Base-by-base conservation (phyloP, 2,329 filamentous ascomycete species). In the Aspergillus phoenicis region DNA sequence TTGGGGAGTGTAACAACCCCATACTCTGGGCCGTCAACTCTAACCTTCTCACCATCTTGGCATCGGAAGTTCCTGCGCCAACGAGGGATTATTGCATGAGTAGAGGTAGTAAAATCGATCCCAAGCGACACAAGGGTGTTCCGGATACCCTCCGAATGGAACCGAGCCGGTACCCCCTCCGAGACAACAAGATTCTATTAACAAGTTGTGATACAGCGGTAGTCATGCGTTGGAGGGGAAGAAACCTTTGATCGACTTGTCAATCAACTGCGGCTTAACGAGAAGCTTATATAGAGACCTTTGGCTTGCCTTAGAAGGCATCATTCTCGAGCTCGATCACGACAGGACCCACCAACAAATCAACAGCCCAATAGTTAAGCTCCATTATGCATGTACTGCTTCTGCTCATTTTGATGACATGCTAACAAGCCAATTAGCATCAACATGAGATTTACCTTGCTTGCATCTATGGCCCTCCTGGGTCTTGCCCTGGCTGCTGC, bases 41-140 rank as follows among this genome's bases (percentile, higher is more conserved):
- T 13, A n/a, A 11, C 8, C n/a, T n/a, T 33, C 11, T 20, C 24
- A 20, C n/a, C 0, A 8, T 0, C 47, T 33, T 30, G 47, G 47
- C 47, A 8, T 30, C 7, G 8, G 26, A n/a, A 5, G 45, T 30
- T 51, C 47, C 24, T 51, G n/a, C 5, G 17, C 41, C 17, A 4
- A 24, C 5, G 15, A 30, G 8, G 11, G 15, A 1, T 5, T 11
- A 2, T 11, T 28, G 6, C 11, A 24, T 28, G 24, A 49, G 8
- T n/a, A 4, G 17, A 1, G 8, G 11, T 33, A 17, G 47, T 33
- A 33, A 3, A 15, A 10, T 30, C 8, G 15, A 7, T 20, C 24
- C 11, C 2, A 22, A 11, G 20, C 2, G 1, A 8, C 20, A 5
- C 0, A 11, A 1, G n/a, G 20, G 5, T 1, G 17, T 24, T 10